These are phyloP conservation scores for Aspergillus ochraceus DNA, from an alignment of 2,329 filamentous ascomycete species.

Conservation along the genomic window DNA sequence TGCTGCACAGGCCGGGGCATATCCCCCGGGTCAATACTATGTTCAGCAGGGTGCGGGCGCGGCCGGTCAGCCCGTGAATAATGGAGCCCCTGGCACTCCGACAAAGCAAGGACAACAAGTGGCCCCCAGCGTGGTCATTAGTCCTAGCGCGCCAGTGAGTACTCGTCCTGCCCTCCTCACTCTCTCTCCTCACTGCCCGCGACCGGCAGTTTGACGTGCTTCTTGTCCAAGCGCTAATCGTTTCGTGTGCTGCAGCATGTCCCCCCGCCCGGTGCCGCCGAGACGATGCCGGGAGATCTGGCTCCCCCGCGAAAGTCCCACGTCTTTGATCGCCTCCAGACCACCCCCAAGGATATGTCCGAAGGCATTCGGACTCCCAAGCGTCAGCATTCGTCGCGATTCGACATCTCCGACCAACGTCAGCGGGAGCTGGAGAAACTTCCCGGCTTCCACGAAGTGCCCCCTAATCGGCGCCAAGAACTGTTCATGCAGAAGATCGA, in stretches of 20 bases:
- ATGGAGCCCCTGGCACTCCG: slow-evolving; percentile 58
- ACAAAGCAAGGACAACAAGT: slow-evolving; percentile 62
- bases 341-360: slow-evolving; percentile 93
- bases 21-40: slow-evolving; percentile 39
- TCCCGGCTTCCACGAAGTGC: slow-evolving; percentile 95
- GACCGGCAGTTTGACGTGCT: neutral
- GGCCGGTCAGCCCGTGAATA: slow-evolving; percentile 40
- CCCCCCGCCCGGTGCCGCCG: slow-evolving; percentile 86
- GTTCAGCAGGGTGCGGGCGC: slow-evolving; percentile 36
- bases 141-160: slow-evolving; percentile 83
- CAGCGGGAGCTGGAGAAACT: slow-evolving; percentile 92
- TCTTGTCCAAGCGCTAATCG: slow-evolving; percentile 5
- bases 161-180: slow-evolving; percentile 1
- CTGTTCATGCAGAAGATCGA: slow-evolving; percentile 99
- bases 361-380: slow-evolving; percentile 94
- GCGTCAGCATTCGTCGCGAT: slow-evolving; percentile 94
- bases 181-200: neutral
- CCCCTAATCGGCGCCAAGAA: slow-evolving; percentile 89
- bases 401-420: slow-evolving; percentile 91
- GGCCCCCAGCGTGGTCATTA: slow-evolving; percentile 89
- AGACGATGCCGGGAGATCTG: slow-evolving; percentile 97
- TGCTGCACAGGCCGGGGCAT: slow-evolving; percentile 32
- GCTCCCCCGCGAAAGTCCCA: slow-evolving; percentile 93
- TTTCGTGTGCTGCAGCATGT: slow-evolving; percentile 63
- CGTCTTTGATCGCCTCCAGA: slow-evolving; percentile 84